Conservation (phyloP, 2,329 filamentous ascomycete genomes). For the Beauveria asiatica region DNA sequence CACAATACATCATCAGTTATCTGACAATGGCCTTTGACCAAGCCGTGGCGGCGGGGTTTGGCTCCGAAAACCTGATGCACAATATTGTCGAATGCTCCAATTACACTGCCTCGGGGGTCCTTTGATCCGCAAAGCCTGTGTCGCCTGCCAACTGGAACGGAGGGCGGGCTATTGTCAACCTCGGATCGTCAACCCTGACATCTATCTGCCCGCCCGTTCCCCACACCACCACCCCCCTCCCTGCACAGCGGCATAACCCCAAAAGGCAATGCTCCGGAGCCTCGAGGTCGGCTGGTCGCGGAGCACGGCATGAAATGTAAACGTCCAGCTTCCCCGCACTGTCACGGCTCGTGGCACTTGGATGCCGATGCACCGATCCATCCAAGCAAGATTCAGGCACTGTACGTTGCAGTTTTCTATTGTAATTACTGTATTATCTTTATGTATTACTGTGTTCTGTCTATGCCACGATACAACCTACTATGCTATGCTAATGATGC, state of each 20-base stretch:
- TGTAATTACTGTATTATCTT: not conserved
- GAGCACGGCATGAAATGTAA: not conserved
- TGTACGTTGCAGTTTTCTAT: not conserved
- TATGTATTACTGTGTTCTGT: not conserved
- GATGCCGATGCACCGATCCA: not conserved
- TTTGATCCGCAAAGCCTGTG: no score
- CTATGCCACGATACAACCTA: not conserved
- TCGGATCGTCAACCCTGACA: not conserved
- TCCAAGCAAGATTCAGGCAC: not conserved
- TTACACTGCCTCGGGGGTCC: no score
- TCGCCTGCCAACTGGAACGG: not conserved
- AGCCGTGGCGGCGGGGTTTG: no score
- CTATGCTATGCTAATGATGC: not conserved
- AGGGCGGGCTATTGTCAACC: not conserved
- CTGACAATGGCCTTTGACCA: no score
- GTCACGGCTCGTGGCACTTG: not conserved
- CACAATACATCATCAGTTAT: no score
- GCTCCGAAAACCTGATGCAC: no score
- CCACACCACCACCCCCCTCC: not conserved
- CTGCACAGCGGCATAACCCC: not conserved
- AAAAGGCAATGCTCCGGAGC: not conserved
- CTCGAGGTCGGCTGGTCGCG: not conserved
- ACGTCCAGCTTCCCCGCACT: slow-evolving; percentile 3
- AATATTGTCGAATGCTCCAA: no score
- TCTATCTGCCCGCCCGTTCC: not conserved